Base-by-base conservation (phyloP, 495 filamentous ascomycete genomes). In the Penicillium antarcticum region DNA sequence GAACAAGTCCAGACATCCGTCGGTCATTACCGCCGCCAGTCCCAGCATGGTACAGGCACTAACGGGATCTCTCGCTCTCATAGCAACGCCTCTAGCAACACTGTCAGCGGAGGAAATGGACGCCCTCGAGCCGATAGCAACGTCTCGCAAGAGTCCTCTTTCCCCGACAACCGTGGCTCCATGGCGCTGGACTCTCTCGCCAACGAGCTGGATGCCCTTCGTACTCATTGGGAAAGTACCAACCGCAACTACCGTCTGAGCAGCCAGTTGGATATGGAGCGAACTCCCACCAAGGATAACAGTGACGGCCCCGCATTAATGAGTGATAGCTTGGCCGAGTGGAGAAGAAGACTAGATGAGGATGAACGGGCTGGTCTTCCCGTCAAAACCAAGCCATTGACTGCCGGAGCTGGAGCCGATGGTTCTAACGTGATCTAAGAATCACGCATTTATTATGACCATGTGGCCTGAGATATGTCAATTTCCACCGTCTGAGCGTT, bases 1-100 rank as follows among this genome's bases (percentile, higher is more conserved):
- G 91, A 97, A 65, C 92, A 97, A 61, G 89, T 99, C 26, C 92
- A 92, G 62, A 82, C 82, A 12, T 95, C 89, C 2, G 94, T 99
- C 13, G 92, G 92, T 67, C 94, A 92, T 60, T 97, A 96, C 68
- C 87, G 94, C 39, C 86, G 94, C 41, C 91, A 88, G 62, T 87
- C 83, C 5, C 80, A 85, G 41, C 76, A 78, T 43, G 70, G 65
- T 10, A 67, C 68, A 42, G 62, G 63, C 36, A 26, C 60, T 52
- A 72, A 75, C 62, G 63, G 71, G 13, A 67, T 74, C 53, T 69
- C 71, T 6, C 68, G 75, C 45, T 70, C 63, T 32, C 67, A 74
- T 41, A 77, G 74, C 55, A 70, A 71, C 36, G 69, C 75, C n/a
- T 75, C 75, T 9, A 75, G 68, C 52, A 67, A 66, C 42, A 72